These are phyloP conservation scores for Raphanus sativus DNA, from an alignment of 345 rosid species.

Conservation along the genomic window DNA sequence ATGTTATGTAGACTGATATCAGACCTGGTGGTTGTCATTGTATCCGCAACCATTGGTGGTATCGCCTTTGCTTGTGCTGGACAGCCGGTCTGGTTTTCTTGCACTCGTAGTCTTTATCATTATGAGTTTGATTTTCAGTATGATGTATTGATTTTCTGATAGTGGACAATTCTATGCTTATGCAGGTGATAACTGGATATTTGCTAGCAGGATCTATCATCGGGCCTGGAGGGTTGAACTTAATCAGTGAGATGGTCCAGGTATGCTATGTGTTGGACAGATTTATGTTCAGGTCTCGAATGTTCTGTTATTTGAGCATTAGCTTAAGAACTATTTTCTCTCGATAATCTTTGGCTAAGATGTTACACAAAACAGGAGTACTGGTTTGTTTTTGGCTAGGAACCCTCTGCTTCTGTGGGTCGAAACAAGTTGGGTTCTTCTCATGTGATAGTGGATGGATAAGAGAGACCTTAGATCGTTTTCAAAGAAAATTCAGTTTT, in stretches of 20 bases:
- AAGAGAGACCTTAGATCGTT: background rate
- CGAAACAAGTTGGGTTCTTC: background rate
- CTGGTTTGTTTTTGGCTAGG: conserved; percentile 1
- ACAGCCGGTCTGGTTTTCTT: conserved; percentile 68
- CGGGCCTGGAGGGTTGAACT: conserved; percentile 91
- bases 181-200: conserved; percentile 91
- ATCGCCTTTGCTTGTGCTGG: conserved; percentile 99
- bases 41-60: conserved; percentile 98
- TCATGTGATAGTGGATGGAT: background rate
- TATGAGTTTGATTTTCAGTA: background rate
- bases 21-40: conserved; percentile 90
- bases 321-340: background rate
- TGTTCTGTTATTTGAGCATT: conserved; percentile 1
- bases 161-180: conserved; percentile 4
- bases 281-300: conserved; percentile 4
- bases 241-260: conserved; percentile 96
- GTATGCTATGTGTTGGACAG: conserved; percentile 48
- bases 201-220: conserved; percentile 85
- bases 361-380: conserved; percentile 4
- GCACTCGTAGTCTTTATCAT: conserved; percentile 11
- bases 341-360: background rate
- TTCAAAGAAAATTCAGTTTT: background rate
- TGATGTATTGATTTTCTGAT: conserved; percentile 7
- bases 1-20: conserved; percentile 74
- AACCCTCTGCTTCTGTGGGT: conserved; percentile 4